Base-by-base conservation (phyloP, 1,139 yeast species). In the Tardiomyces depauwii region DNA sequence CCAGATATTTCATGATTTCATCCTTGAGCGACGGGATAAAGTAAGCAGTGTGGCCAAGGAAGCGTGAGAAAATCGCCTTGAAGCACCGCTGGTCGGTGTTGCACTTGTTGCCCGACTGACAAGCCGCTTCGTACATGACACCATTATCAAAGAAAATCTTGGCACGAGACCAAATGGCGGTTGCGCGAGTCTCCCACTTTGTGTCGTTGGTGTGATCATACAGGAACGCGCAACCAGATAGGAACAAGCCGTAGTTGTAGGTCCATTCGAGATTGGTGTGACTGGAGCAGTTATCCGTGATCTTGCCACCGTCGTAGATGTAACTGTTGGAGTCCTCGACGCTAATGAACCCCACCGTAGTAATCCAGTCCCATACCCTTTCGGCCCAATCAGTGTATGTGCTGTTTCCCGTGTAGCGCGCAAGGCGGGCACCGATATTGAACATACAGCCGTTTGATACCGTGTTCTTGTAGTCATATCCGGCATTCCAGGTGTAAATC, bases 401-500 rank as follows among this genome's bases (percentile, higher is more conserved):
- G 56, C 82, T 81, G 43, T 78, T 77, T 23, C 54, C 55, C 0
- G 95, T 85, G 64, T 75, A 88, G 56, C 95, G 72, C 12, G 89
- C 88, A 54, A 87, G 71, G 59, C 96, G 73, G 2, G 95, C 89
- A 40, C 87, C 95, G 45, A 88, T 65, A 57, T 85, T 83, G 76
- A 87, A 86, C 50, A 88, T 70, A 57, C 94, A 85, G 14, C 95
- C 95, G 60, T 87, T 87, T 18, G 93, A 78, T 49, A 88, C 89
- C 11, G 93, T 71, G 64, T 88, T 88, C 64, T 88, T 88, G 62
- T 88, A 88, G 63, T 84, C 84, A 62, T 87, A 88, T 54, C 96
- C 96, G 14, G 86, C 73, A 62, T 88, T 88, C 94, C 95, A 87
- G 51, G 82, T 76, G 70, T 84, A 88, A 61, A 87, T 88, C 66